Percentiles rank a stretch among this genome's conserved stretches.
These are phyloP conservation scores for Protea cynaroides DNA, from an alignment of 164 flowering plant genomes.

Conservation along the genomic window DNA sequence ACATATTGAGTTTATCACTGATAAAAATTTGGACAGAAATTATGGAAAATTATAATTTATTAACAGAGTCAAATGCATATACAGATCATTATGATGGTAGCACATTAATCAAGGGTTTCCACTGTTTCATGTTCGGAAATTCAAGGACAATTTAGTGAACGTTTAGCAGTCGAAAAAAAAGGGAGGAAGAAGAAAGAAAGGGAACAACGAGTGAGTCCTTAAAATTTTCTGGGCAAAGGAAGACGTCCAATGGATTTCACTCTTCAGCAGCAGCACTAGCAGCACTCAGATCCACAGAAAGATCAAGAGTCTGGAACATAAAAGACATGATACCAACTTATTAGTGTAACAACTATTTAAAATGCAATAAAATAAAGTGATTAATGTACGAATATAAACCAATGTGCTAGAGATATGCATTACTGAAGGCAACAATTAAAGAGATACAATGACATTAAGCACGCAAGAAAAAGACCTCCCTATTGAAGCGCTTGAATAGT, in stretches of 20 bases:
- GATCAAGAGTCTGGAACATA: conserved; percentile 49
- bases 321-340: conserved; percentile 1
- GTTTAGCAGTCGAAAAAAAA: neutral
- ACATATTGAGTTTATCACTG: too few species aligned
- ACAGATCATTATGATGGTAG: neutral
- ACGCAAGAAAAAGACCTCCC: neutral
- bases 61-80: neutral
- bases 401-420: too few species aligned
- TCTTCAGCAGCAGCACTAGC: conserved; percentile 69
- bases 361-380: neutral
- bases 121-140: neutral
- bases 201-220: too few species aligned
- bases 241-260: conserved; percentile 13
- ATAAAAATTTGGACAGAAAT: too few species aligned
- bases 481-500: too few species aligned
- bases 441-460: neutral
- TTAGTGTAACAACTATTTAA: neutral
- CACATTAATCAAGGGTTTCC: neutral
- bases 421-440: neutral
- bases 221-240: neutral
- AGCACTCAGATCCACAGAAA: conserved; percentile 79
- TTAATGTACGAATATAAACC: too few species aligned
- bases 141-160: neutral
- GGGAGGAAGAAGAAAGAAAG: too few species aligned
- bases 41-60: too few species aligned